These are phyloP conservation scores for Capronia epimyces DNA, from an alignment of 2,329 filamentous ascomycete species.

Conservation along the genomic window DNA sequence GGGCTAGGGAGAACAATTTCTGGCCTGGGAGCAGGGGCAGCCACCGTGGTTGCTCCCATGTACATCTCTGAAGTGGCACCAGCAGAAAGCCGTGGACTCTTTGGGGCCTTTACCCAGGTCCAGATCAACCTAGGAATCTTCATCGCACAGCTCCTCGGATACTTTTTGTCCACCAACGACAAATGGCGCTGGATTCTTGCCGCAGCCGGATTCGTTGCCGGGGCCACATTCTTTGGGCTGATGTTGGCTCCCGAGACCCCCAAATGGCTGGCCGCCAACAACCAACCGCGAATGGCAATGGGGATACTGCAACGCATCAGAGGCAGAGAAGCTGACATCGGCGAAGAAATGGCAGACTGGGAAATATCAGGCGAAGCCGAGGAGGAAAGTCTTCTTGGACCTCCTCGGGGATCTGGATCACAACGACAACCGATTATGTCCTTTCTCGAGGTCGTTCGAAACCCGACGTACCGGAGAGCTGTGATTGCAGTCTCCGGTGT, in stretches of 20 bases:
- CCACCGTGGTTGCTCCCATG: conserved; percentile 87
- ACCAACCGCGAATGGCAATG: conserved; percentile 57
- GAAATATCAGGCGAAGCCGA: conserved; percentile 32
- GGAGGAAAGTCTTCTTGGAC: conserved; percentile 35
- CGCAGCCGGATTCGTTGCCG: conserved; percentile 63
- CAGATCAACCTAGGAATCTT: conserved; percentile 90
- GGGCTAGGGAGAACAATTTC: conserved; percentile 70
- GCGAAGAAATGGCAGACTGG: conserved; percentile 64
- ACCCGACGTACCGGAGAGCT: conserved; percentile 63
- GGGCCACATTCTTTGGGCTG: conserved; percentile 62
- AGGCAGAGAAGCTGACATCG: conserved; percentile 63
- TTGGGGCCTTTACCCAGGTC: conserved; percentile 80
- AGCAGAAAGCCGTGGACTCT: conserved; percentile 67
- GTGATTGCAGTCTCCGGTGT: conserved; percentile 76
- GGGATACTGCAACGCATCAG: conserved; percentile 69
- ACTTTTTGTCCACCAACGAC: conserved; percentile 72
- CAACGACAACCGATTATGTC: conserved; percentile 55
- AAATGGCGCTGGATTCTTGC: conserved; percentile 81
- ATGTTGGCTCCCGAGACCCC: conserved; percentile 76
- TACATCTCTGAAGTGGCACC: conserved; percentile 93
- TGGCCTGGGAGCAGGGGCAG: conserved; percentile 78
- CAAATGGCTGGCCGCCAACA: conserved; percentile 69
- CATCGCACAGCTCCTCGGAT: conserved; percentile 74
- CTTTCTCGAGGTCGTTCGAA: conserved; percentile 57
- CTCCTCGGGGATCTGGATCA: conserved; percentile 43